Evolutionary conservation across 768 basidiomycete species (phyloP), one percentile per base, ranked within the genome.

Genomic region (Sarcomyxa edulis): DNA sequence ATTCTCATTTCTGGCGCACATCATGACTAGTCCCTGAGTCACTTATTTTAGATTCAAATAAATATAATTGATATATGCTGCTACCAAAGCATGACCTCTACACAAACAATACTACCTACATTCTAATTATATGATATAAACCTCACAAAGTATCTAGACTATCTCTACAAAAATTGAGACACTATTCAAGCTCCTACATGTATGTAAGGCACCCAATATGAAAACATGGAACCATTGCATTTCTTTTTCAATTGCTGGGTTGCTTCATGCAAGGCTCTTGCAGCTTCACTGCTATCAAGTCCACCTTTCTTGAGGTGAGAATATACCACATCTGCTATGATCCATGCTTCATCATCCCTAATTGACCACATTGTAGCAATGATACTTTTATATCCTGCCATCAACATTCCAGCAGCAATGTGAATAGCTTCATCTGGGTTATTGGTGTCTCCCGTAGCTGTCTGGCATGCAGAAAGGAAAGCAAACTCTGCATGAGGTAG

Each of bases 381-480:
- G 2, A 63, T 65, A 6, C 50, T 47, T 7, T 47, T 43, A 39
- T 53, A 63, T 4, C 60, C 61, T 25, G 58, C 53, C 20, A 48
- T 56, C 34, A 65, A 43, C 62, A 72, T 64, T 3, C 63, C 67
- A 1, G 62, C 65, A 0, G 71, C 63, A 2, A 72, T 45, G 51
- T 71, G 68, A 6, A 72, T 46, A 0, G 56, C 36, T 43, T 57
- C 50, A 11, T 59, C 51, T 11, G 55, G 27, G 21, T 55, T 46
- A 2, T 46, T 42, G 1, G 48, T 33, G 19, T 58, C 53, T 2
- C 68, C 64, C 26, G 44, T 56, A 1, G 65, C 66, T 5, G 64
- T 72, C 39, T 74, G 58, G 41, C 71, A 74, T 1, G 71, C 71
- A 5, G 70, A 70, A 3, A 74, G 58, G 47, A 71, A 68, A 0